Conservation (phyloP, 129 eudicot species). For the Chrysanthemum lavandulifolium region DNA sequence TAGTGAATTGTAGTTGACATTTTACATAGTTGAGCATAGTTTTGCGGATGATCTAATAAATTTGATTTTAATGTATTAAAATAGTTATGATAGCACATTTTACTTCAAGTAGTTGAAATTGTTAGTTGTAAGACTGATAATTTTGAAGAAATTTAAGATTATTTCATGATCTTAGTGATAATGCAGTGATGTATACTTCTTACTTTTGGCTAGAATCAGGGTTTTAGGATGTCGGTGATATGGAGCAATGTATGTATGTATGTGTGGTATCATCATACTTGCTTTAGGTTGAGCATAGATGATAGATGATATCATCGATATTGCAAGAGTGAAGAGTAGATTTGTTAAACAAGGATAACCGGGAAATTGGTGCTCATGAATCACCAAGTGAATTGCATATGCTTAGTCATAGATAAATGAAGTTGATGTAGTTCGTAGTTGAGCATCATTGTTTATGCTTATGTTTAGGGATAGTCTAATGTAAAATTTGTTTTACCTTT, state of each 20-base stretch:
- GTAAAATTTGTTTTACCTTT: neutral
- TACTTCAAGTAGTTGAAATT: neutral
- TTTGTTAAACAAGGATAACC: conserved; percentile 17
- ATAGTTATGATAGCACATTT: conserved; percentile 3
- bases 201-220: conserved; percentile 15
- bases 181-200: conserved; percentile 3
- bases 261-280: neutral
- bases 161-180: conserved; percentile 5
- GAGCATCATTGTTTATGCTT: neutral
- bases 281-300: conserved; percentile 10
- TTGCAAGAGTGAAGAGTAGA: neutral
- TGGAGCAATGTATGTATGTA: conserved; percentile 4
- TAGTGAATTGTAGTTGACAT: too few species aligned
- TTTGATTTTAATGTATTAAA: too few species aligned
- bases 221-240: conserved; percentile 18
- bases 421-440: conserved; percentile 11
- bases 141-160: conserved; percentile 16
- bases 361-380: conserved; percentile 2
- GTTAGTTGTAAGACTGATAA: conserved; percentile 12
- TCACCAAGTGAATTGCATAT: conserved; percentile 24
- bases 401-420: conserved; percentile 11
- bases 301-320: neutral
- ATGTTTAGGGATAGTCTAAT: neutral
- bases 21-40: too few species aligned
- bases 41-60: too few species aligned